Evolutionary conservation across 192 early-diverging fungal genomes (phyloP).

Genomic region (Podila epigama): DNA sequence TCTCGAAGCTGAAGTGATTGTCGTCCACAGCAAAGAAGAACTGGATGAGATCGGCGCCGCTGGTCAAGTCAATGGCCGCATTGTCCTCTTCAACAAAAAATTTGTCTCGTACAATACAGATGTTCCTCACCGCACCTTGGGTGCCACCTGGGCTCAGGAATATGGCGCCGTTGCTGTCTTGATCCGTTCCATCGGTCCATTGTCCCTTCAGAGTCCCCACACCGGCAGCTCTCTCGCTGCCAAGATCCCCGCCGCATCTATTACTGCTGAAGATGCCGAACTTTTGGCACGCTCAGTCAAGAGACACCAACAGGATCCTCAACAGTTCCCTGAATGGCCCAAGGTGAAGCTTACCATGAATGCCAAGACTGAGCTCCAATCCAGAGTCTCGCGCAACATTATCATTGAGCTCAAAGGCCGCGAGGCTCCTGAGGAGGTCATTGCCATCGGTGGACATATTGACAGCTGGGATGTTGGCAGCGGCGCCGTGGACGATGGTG

Average conservation of each 20-base stretch:
- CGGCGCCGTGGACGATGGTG: conserved; percentile 69
- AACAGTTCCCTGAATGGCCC: conserved; percentile 52
- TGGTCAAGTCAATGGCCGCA: conserved; percentile 50
- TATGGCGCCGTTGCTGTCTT: conserved; percentile 61
- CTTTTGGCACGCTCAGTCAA: conserved; percentile 56
- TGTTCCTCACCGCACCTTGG: conserved; percentile 13
- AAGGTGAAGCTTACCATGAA: conserved; percentile 60
- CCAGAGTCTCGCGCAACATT: conserved; percentile 59
- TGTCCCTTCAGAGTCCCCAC: conserved; percentile 55
- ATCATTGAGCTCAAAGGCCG: conserved; percentile 62
- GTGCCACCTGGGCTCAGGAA: conserved; percentile 49
- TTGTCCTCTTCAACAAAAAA: conserved; percentile 60
- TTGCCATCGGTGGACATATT: conserved; percentile 66
- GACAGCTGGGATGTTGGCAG: conserved; percentile 54
- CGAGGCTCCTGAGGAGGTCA: conserved; percentile 56
- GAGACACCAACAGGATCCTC: conserved; percentile 41
- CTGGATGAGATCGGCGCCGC: conserved; percentile 49
- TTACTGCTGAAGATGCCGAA: conserved; percentile 62
- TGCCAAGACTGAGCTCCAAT: conserved; percentile 36
- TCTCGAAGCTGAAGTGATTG: conserved; percentile 57
- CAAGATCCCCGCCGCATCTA: conserved; percentile 61
- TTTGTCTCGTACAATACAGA: conserved; percentile 37
- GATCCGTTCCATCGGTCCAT: conserved; percentile 57
- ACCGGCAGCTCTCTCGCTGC: conserved; percentile 58
- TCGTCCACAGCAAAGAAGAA: conserved; percentile 59